These are phyloP conservation scores for Rhododendron ovatum DNA, from an alignment of 148 eudicot species.

Conservation along the genomic window DNA sequence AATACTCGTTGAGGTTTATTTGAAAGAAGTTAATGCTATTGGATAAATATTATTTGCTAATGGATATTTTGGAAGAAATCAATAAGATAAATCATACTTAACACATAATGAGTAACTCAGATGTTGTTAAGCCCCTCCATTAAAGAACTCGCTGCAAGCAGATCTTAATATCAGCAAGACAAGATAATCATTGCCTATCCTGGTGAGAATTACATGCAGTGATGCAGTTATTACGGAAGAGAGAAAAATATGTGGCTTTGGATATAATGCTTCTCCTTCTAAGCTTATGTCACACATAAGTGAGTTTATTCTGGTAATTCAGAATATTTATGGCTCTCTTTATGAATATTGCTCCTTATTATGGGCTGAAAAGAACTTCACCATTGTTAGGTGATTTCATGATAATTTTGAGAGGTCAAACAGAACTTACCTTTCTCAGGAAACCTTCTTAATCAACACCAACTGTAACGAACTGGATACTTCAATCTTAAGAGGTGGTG, in stretches of 20 bases:
- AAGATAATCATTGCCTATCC: not conserved
- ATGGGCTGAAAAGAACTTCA: not conserved
- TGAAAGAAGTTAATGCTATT: not conserved
- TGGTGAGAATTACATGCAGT: not conserved
- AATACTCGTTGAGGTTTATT: not conserved
- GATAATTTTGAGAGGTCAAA: not conserved
- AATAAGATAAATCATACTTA: not conserved
- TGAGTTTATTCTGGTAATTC: not conserved
- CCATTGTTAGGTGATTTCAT: not conserved
- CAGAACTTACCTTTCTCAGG: not conserved
- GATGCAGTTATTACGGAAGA: not conserved
- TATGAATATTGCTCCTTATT: not conserved
- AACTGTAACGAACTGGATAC: not conserved
- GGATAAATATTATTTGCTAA: not conserved
- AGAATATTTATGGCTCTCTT: not conserved
- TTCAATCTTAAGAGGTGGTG: not conserved
- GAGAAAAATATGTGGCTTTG: not conserved
- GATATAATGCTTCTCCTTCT: not conserved
- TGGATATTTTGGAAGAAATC: not conserved
- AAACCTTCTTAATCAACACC: not conserved
- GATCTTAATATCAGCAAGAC: not conserved
- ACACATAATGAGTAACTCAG: not conserved
- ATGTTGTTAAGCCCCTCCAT: not conserved
- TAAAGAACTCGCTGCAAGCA: not conserved
- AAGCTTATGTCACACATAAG: not conserved